Base-by-base conservation (phyloP, 805 yeast genomes). In the Candida maesae region DNA sequence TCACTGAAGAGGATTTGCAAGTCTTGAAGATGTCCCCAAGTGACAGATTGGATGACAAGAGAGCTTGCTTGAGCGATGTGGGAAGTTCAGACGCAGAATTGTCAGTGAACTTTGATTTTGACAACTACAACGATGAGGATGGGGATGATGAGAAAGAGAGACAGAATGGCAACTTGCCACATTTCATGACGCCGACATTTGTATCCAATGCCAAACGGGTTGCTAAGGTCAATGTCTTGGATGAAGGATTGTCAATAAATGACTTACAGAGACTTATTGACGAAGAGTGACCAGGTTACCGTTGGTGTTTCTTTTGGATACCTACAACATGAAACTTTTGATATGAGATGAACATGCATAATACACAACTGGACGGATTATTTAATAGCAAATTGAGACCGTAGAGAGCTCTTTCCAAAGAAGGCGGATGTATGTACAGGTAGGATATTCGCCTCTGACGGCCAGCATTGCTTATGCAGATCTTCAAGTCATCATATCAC, bases 1-100 rank as follows among this genome's bases (percentile, higher is more conserved):
- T 73, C 23, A 52, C 61, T 10, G 51, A 56, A 4, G 58, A 58
- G 41, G 64, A 66, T 53, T 61, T 42, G 43, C 37, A 21, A 49
- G 56, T 46, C 41, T 62, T 49, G 46, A 53, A 25, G 42, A 55
- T 20, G 40, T 49, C 48, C 17, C 59, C 36, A 44, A 58, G 34
- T 46, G 39, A 46, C 17, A 46, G 54, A 41, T 38, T 43, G 14
- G 40, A 32, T 15, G 55, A 49, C 24, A 32, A 30, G 27, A 36
- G 40, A 21, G 44, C 35, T 13, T 21, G 2, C 2, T 23, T 25
- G 17, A 34, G 39, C 6, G 53, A 47, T n/a, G 45, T 41, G 12
- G 43, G 36, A 19, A 45, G 42, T 16, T 30, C 42, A 3, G 45
- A 44, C n/a, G 52, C 44, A 21, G 54, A 51, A 15, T 40, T 41